phyloP scores from a whole-genome alignment of 352 stramenopile species.

The Nannochloropsis limnetica region DNA sequence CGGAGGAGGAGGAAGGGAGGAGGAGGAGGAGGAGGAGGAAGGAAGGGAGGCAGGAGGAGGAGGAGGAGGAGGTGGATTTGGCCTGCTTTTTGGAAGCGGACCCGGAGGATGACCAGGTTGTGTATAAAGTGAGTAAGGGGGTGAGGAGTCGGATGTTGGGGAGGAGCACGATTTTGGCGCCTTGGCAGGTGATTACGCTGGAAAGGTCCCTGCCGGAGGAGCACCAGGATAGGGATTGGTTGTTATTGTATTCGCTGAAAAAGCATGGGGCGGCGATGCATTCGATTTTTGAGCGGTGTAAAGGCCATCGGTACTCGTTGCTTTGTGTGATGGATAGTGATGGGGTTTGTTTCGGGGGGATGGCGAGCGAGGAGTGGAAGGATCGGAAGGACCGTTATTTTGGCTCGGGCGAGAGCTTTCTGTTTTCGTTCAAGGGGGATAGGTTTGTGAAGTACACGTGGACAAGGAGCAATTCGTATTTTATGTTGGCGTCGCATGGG shows the following conservation, averaged over 20 bases:
- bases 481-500: neutral
- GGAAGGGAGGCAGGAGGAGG: neutral
- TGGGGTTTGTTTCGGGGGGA: neutral
- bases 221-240: conserved; percentile 20
- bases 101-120: neutral
- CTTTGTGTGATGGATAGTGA: conserved; percentile 27
- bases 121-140: conserved; percentile 31
- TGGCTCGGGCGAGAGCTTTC: conserved; percentile 11
- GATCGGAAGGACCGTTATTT: conserved; percentile 6
- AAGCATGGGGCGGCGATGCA: conserved; percentile 27
- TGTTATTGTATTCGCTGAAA: neutral
- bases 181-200: conserved; percentile 31
- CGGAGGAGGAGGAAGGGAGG: neutral
- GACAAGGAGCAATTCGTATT: neutral
- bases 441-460: conserved; percentile 17
- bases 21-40: neutral
- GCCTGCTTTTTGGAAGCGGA: neutral
- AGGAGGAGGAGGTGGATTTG: neutral
- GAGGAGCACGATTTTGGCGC: neutral
- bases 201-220: neutral
- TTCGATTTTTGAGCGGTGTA: conserved; percentile 23
- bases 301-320: neutral
- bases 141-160: conserved; percentile 24
- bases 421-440: neutral
- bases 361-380: conserved; percentile 24